Percentiles rank a stretch among this genome's conserved stretches.
Conservation (phyloP, 1,284 basidiomycete species). For the Macrocystidia cucumis region DNA sequence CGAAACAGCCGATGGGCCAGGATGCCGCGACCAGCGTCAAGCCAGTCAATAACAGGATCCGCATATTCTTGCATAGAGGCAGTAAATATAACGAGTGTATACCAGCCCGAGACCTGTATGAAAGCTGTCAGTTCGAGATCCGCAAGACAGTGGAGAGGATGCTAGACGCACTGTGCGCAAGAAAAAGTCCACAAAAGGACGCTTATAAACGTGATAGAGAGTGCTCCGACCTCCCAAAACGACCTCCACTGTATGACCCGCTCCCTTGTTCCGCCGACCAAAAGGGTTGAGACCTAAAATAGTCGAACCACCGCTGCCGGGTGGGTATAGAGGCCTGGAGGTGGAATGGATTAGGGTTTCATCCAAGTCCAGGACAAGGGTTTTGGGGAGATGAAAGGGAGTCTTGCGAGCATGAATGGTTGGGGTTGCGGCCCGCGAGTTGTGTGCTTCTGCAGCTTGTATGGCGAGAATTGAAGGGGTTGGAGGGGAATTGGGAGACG, state of each 20-base stretch:
- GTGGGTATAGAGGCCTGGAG: slow-evolving; percentile 60
- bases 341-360: slow-evolving; percentile 99
- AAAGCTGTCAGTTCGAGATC: too few relatives aligned
- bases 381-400: slow-evolving; percentile 80
- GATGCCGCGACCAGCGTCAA: slow-evolving; percentile 91
- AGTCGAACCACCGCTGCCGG: slow-evolving; percentile 40
- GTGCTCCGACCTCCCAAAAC: slow-evolving; percentile 85
- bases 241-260: slow-evolving; percentile 94
- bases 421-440: slow-evolving; percentile 39
- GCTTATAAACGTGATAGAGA: slow-evolving; percentile 97
- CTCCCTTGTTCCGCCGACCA: slow-evolving; percentile 55
- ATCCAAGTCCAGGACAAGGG: slow-evolving; percentile 92
- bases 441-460: slow-evolving; percentile 14
- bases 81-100: slow-evolving; percentile 97
- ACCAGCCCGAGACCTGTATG: slow-evolving; percentile 90
- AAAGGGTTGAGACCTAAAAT: slow-evolving; percentile 56
- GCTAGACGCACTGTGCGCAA: slow-evolving; percentile 71
- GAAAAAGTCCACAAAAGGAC: slow-evolving; percentile 95
- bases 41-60: slow-evolving; percentile 99
- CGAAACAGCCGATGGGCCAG: slow-evolving; percentile 87
- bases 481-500: slow-evolving; percentile 14
- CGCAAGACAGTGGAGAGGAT: slow-evolving; percentile 8
- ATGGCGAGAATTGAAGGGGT: slow-evolving; percentile 11
- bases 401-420: slow-evolving; percentile 43
- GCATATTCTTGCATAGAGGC: slow-evolving; percentile 99